Evolutionary conservation across 192 early-diverging fungal genomes (phyloP).

Genomic region (Paraglomus occultum): DNA sequence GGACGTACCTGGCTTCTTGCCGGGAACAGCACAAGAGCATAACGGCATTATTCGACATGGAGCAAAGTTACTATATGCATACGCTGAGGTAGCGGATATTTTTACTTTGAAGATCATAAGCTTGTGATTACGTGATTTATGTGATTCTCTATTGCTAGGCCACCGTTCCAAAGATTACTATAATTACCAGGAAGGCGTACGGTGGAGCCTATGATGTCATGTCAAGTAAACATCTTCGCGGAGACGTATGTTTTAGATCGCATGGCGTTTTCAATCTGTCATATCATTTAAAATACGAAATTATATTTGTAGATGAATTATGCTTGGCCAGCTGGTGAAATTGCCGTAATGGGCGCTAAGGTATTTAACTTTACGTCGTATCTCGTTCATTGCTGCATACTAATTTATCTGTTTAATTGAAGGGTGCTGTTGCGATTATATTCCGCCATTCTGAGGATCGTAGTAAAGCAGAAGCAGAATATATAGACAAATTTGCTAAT

Average conservation of each 20-base stretch:
- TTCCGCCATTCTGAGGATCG: constrained; percentile 70
- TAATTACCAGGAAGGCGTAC: constrained; percentile 96
- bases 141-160: constrained; percentile 40
- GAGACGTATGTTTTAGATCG: constrained; percentile 49
- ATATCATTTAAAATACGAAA: neutral
- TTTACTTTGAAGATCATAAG: neutral
- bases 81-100: constrained; percentile 61
- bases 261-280: constrained; percentile 5
- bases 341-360: constrained; percentile 90
- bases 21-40: constrained; percentile 93
- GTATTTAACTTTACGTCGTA: neutral
- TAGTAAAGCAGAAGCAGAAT: constrained; percentile 76
- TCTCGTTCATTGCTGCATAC: neutral
- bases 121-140: neutral
- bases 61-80: constrained; percentile 95
- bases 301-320: constrained; percentile 55
- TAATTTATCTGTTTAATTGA: constrained; percentile 18
- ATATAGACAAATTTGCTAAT: constrained; percentile 89
- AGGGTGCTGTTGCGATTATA: constrained; percentile 97
- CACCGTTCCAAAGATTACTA: constrained; percentile 93
- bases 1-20: constrained; percentile 96
- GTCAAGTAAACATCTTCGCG: constrained; percentile 93
- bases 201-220: constrained; percentile 98
- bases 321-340: constrained; percentile 95
- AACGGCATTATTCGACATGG: constrained; percentile 95